A percentile compares a stretch with the other conserved stretches of the same genome.
Conservation (phyloP, 2,329 filamentous ascomycete genomes). For the Scolecobasidium constrictum region DNA sequence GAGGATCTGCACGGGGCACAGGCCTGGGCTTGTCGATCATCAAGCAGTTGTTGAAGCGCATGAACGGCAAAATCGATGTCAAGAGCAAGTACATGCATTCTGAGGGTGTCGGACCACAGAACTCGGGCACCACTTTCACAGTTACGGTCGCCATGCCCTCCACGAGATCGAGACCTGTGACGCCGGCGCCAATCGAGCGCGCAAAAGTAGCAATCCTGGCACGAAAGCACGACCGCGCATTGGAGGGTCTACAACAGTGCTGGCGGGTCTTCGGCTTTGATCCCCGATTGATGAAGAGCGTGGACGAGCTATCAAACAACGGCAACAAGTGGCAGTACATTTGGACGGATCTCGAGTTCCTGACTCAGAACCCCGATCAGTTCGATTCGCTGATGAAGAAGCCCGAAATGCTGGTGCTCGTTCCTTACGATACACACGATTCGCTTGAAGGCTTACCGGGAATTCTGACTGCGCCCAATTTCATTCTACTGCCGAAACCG, state of each 20-base stretch:
- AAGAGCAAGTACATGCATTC: conserved; percentile 8
- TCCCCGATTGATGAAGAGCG: not conserved
- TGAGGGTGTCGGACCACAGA: conserved; percentile 5
- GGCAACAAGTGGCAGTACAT: conserved; percentile 6
- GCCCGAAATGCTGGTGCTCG: conserved; percentile 2
- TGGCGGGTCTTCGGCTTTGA: conserved; percentile 6
- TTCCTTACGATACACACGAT: conserved; percentile 9
- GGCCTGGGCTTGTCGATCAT: conserved; percentile 8
- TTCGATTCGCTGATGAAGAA: not conserved
- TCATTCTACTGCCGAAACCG: conserved; percentile 7
- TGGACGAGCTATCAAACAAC: not conserved
- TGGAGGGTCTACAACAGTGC: conserved; percentile 3
- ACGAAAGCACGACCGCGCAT: not conserved
- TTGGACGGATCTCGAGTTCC: conserved; percentile 7
- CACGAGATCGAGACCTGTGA: not conserved
- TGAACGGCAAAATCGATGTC: conserved; percentile 8
- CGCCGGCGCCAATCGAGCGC: not conserved
- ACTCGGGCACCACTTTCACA: conserved; percentile 6
- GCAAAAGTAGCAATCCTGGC: conserved; percentile 7
- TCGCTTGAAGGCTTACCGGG: conserved; percentile 4
- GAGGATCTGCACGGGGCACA: conserved; percentile 8
- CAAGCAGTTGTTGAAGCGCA: conserved; percentile 4
- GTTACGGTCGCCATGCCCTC: conserved; percentile 4
- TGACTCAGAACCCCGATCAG: not conserved
- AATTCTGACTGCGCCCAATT: conserved; percentile 3